Evolutionary conservation across 2,329 filamentous ascomycete species (phyloP).

Genomic region (Pseudogymnoascus sp.): DNA sequence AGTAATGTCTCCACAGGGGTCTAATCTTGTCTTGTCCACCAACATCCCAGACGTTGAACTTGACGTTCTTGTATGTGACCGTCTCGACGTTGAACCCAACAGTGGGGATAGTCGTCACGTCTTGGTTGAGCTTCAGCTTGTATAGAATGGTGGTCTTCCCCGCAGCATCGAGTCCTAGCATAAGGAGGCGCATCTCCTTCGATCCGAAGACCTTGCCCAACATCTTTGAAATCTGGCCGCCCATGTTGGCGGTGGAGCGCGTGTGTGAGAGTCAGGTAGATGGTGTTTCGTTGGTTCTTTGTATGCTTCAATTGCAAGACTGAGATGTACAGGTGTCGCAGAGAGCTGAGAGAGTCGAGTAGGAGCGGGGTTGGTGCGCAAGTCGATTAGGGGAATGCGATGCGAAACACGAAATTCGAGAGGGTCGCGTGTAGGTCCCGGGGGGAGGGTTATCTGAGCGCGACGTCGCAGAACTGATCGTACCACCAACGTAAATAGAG

Average conservation of each 20-base stretch:
- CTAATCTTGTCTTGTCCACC: constrained; percentile 98
- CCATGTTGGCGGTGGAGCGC: constrained; percentile 54
- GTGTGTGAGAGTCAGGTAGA: background rate
- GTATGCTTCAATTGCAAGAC: background rate
- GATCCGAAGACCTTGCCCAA: constrained; percentile 99
- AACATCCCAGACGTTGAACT: constrained; percentile 99
- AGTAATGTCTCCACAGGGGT: constrained; percentile 96
- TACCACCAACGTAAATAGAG: background rate
- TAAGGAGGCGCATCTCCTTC: constrained; percentile 97
- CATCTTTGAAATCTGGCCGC: constrained; percentile 87
- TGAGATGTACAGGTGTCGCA: background rate
- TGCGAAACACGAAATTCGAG: constrained; percentile 5
- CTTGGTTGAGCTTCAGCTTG: constrained; percentile 97
- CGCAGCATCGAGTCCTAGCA: constrained; percentile 95
- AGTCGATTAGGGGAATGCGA: background rate
- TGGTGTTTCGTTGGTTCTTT: background rate
- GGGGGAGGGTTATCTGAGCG: background rate
- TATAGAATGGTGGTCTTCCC: constrained; percentile 99
- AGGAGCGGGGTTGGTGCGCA: constrained; percentile 1
- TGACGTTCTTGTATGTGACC: constrained; percentile 98
- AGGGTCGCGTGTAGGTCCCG: background rate
- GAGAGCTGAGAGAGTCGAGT: background rate
- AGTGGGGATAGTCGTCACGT: constrained; percentile 95
- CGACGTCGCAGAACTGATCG: background rate
- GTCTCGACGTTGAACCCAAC: constrained; percentile 99